These are phyloP conservation scores for Moesziomyces aphidis DNA, from an alignment of 1,284 basidiomycete species.

Conservation along the genomic window DNA sequence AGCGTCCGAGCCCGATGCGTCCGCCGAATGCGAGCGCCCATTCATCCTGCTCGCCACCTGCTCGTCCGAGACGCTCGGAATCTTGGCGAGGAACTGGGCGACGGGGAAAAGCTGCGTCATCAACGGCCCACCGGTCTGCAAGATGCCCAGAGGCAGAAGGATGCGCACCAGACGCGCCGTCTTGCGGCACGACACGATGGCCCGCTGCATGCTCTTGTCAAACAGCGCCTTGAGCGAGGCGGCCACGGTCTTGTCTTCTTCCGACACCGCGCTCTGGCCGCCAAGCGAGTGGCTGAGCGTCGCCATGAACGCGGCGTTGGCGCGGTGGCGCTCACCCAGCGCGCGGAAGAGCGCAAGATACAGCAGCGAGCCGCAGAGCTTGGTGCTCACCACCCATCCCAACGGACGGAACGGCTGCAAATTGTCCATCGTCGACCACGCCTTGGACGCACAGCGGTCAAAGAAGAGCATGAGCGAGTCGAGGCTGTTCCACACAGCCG, in stretches of 20 bases:
- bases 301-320: constrained; percentile 49
- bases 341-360: constrained; percentile 54
- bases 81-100: constrained; percentile 57
- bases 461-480: constrained; percentile 62
- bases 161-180: constrained; percentile 51
- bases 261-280: constrained; percentile 24
- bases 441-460: constrained; percentile 52
- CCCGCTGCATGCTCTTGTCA: constrained; percentile 45
- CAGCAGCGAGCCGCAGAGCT: constrained; percentile 52
- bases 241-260: constrained; percentile 45
- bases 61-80: constrained; percentile 42
- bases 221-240: constrained; percentile 47
- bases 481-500: constrained; percentile 56
- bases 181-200: constrained; percentile 49
- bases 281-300: constrained; percentile 34
- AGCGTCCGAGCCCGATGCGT: background rate
- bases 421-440: constrained; percentile 53
- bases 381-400: constrained; percentile 55
- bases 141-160: constrained; percentile 45
- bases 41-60: constrained; percentile 21
- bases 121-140: constrained; percentile 57
- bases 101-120: constrained; percentile 54
- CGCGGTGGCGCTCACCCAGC: constrained; percentile 47
- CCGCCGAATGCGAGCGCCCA: constrained; percentile 5
- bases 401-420: constrained; percentile 56